phyloP scores from a whole-genome alignment of 148 eudicot species.

The Amaranthus hypochondriacus region DNA sequence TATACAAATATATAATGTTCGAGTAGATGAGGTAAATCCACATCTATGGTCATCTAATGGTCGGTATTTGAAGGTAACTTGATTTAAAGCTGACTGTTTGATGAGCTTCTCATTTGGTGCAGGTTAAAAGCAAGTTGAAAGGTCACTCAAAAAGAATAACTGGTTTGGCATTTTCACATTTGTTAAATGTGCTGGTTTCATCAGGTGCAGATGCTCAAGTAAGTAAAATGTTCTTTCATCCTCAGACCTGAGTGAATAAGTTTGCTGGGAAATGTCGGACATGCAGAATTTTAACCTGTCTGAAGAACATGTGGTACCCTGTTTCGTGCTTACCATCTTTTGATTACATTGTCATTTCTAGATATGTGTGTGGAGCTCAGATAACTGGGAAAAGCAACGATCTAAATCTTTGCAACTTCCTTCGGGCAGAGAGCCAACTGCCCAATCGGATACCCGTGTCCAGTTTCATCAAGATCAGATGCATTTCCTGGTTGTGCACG shows the following conservation, averaged over 20 bases:
- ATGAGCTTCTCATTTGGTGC: conserved; percentile 13
- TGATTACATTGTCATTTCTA: conserved; percentile 20
- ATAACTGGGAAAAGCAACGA: conserved; percentile 77
- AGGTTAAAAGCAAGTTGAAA: conserved; percentile 84
- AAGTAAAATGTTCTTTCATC: neutral
- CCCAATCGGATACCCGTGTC: conserved; percentile 75
- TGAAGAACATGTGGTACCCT: neutral
- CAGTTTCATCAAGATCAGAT: conserved; percentile 84
- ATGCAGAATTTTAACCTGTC: neutral
- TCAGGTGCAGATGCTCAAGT: conserved; percentile 97
- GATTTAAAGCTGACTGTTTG: neutral
- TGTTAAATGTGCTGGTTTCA: conserved; percentile 70
- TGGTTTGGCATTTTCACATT: conserved; percentile 83
- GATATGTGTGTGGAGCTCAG: conserved; percentile 85
- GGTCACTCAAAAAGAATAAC: conserved; percentile 88
- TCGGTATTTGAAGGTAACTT: neutral
- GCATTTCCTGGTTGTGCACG: conserved; percentile 85
- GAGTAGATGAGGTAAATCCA: conserved; percentile 72
- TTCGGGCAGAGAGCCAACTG: conserved; percentile 54
- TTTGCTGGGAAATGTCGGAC: neutral
- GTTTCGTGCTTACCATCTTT: conserved; percentile 3
- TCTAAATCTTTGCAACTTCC: conserved; percentile 62
- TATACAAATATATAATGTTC: conserved; percentile 88
- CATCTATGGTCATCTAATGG: neutral
- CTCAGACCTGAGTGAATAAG: neutral